A percentile compares a stretch with the other conserved stretches of the same genome.
Evolutionary conservation across 345 rosid species (phyloP).

Genomic region (Camelina neglecta): DNA sequence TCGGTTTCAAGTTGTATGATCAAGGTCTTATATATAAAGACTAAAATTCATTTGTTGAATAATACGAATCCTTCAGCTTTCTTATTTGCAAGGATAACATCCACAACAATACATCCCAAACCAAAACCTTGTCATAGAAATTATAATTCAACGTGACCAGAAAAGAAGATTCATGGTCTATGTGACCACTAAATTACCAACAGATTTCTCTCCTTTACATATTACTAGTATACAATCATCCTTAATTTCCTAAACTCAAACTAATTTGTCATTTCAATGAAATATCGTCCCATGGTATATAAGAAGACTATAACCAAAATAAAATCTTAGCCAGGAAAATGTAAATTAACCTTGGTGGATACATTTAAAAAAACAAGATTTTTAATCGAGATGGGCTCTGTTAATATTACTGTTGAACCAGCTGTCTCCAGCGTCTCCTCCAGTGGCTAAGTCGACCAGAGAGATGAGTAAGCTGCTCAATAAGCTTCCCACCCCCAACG

Average conservation of each 20-base stretch:
- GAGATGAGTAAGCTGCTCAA: slow-evolving; percentile 53
- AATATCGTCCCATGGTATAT: background rate
- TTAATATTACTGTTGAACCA: slow-evolving; percentile 71
- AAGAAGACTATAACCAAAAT: background rate
- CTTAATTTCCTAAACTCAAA: background rate
- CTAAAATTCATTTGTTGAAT: no score
- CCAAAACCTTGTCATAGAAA: background rate
- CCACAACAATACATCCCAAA: background rate
- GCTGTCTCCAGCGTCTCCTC: slow-evolving; percentile 31
- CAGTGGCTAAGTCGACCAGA: slow-evolving; percentile 43
- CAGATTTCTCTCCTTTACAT: background rate
- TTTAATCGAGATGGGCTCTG: slow-evolving; percentile 50
- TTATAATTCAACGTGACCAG: background rate
- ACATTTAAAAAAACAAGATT: no score
- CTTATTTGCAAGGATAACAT: no score
- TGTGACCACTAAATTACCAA: no score
- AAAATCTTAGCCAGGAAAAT: background rate
- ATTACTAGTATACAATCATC: background rate
- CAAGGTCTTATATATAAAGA: no score
- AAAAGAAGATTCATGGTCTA: background rate
- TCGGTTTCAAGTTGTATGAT: no score
- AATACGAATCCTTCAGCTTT: no score
- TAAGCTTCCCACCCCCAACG: slow-evolving; percentile 48
- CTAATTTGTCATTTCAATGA: background rate
- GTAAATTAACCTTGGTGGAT: slow-evolving; percentile 50